Conservation (phyloP, 208 protist genomes). For the Novymonas esmeraldas region DNA sequence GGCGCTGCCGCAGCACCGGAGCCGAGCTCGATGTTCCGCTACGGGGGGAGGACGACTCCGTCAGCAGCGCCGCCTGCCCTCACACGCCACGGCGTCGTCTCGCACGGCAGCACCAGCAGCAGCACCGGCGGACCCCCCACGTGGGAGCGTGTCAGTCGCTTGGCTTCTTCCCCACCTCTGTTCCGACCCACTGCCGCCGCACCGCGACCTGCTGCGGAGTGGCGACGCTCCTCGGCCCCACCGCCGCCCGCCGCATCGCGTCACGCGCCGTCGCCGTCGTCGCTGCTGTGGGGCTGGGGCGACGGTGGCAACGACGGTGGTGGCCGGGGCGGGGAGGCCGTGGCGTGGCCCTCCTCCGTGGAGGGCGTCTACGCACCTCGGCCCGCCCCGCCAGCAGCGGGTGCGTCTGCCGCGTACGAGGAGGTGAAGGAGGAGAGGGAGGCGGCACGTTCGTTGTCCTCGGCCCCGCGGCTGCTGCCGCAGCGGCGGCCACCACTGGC, state of each 20-base stretch:
- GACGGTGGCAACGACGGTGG: not conserved
- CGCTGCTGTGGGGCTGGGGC: conserved; percentile 34
- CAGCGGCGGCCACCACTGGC: not conserved
- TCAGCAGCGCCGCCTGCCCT: not conserved
- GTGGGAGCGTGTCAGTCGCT: not conserved
- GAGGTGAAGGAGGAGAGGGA: conserved; percentile 20
- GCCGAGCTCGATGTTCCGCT: conserved; percentile 8
- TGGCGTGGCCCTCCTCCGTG: not conserved
- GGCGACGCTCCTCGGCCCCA: conserved; percentile 11
- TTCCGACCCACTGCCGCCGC: not conserved
- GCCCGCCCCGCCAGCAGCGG: not conserved
- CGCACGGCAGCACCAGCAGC: not conserved
- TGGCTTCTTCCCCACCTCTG: not conserved
- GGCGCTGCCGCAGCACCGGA: not conserved
- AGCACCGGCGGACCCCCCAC: too few relatives aligned
- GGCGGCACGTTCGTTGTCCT: too few relatives aligned
- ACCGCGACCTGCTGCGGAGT: not conserved
- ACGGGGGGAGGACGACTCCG: conserved; percentile 10
- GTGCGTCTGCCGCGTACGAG: conserved; percentile 10
- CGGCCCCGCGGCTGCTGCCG: not conserved
- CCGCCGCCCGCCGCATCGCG: not conserved
- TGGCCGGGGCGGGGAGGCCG: not conserved
- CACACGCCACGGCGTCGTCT: not conserved
- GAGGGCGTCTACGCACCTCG: not conserved
- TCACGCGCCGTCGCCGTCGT: conserved; percentile 11